Evolutionary conservation across 257 asterid species (phyloP).

Genomic region (Primulina huaijiensis): DNA sequence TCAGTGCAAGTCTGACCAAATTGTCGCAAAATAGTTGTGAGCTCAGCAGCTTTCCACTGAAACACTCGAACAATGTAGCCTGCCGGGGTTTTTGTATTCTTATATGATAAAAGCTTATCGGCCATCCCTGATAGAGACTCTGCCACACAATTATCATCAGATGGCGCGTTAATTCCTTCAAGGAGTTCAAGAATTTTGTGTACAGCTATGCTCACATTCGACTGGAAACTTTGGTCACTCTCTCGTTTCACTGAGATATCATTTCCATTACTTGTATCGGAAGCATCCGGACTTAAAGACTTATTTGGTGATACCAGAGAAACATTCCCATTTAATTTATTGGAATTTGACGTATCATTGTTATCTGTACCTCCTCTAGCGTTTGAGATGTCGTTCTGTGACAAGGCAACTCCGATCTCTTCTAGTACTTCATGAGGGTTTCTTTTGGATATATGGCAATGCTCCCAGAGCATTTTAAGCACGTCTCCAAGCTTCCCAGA

Average conservation of each 20-base stretch:
- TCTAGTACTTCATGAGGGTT: conserved; percentile 45
- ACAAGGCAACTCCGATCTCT: conserved; percentile 45
- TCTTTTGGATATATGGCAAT: conserved; percentile 33
- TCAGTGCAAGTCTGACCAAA: conserved; percentile 55
- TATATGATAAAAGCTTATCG: conserved; percentile 31
- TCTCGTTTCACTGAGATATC: conserved; percentile 25
- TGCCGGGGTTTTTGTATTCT: conserved; percentile 35
- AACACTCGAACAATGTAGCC: conserved; percentile 55
- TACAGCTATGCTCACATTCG: conserved; percentile 38
- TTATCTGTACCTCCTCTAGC: conserved; percentile 20
- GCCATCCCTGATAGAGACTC: conserved; percentile 33
- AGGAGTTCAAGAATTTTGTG: conserved; percentile 58
- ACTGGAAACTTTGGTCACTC: conserved; percentile 31
- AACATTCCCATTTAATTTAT: conserved; percentile 25
- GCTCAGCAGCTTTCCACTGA: conserved; percentile 74
- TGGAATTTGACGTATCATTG: conserved; percentile 19
- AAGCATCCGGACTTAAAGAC: conserved; percentile 24
- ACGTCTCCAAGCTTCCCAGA: conserved; percentile 34
- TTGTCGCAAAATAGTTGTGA: conserved; percentile 42
- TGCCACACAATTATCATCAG: conserved; percentile 34
- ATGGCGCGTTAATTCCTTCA: conserved; percentile 56
- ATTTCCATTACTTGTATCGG: conserved; percentile 29
- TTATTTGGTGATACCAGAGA: conserved; percentile 23
- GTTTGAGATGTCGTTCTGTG: conserved; percentile 16
- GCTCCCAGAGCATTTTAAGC: conserved; percentile 43